A percentile compares a stretch with the other conserved stretches of the same genome.
phyloP scores from a whole-genome alignment of 805 yeast genomes.

The Sugiyamaella qingdaonensis region DNA sequence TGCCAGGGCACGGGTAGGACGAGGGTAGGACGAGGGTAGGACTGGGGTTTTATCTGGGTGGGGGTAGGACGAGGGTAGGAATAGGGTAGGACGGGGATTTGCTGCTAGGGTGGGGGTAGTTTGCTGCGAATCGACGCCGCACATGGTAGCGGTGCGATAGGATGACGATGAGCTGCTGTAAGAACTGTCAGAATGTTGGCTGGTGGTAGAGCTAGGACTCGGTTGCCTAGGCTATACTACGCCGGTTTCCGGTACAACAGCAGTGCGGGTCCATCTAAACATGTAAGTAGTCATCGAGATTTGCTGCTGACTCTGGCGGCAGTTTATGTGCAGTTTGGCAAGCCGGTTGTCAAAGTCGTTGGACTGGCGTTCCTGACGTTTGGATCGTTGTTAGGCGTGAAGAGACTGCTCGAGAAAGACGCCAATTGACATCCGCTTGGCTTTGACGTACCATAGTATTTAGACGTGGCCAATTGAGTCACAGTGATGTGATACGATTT shows the following conservation, averaged over 20 bases:
- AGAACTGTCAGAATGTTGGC: too few species aligned
- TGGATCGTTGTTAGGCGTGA: constrained; percentile 14
- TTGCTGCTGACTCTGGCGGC: constrained; percentile 14
- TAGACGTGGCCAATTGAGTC: too few species aligned
- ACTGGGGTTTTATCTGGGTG: not conserved
- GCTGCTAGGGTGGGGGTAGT: not conserved
- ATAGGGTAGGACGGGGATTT: not conserved
- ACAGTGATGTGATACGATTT: too few species aligned
- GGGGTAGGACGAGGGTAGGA: not conserved
- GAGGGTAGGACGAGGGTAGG: not conserved
- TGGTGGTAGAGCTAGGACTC: too few species aligned
- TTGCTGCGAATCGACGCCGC: too few species aligned
- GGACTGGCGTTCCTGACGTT: constrained; percentile 21
- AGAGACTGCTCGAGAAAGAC: not conserved
- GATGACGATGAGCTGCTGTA: too few species aligned
- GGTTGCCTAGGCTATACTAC: too few species aligned
- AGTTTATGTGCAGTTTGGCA: constrained; percentile 21
- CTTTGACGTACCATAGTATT: too few species aligned
- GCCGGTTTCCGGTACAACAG: too few species aligned
- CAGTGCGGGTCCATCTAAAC: not conserved
- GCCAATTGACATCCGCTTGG: too few species aligned
- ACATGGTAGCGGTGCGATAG: too few species aligned
- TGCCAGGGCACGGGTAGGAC: not conserved
- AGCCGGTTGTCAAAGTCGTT: constrained; percentile 22
- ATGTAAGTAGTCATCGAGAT: not conserved